These are phyloP conservation scores for Orbilia blumenaviensis DNA, from an alignment of 2,329 filamentous ascomycete genomes.

Conservation along the genomic window DNA sequence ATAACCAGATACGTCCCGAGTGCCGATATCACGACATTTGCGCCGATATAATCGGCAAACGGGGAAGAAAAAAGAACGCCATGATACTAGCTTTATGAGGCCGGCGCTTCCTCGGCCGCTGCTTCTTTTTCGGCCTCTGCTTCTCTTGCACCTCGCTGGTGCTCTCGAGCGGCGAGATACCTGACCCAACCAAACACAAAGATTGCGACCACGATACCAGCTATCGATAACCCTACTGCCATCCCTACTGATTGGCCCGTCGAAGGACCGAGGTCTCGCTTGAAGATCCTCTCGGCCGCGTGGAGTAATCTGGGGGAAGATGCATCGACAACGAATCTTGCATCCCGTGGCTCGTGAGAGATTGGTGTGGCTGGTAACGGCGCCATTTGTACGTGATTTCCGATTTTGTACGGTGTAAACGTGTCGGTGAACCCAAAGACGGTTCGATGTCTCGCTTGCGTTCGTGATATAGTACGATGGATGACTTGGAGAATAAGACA, in stretches of 20 bases:
- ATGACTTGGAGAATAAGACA: not conserved
- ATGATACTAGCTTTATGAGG: not conserved
- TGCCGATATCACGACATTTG: not conserved
- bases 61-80: not conserved
- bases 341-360: slow-evolving; percentile 23
- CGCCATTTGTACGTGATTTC: slow-evolving; percentile 37
- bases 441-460: slow-evolving; percentile 10
- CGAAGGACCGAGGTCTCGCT: slow-evolving; percentile 45
- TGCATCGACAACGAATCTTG: not conserved
- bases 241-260: slow-evolving; percentile 40
- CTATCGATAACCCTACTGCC: slow-evolving; percentile 43
- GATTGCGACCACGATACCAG: slow-evolving; percentile 50
- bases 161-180: slow-evolving; percentile 39
- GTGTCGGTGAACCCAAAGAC: not conserved
- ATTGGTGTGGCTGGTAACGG: slow-evolving; percentile 31
- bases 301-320: slow-evolving; percentile 1
- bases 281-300: slow-evolving; percentile 11
- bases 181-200: slow-evolving; percentile 51
- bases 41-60: not conserved
- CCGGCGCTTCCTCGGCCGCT: slow-evolving; percentile 30
- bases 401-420: slow-evolving; percentile 1
- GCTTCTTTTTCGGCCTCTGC: slow-evolving; percentile 38
- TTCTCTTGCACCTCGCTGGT: slow-evolving; percentile 16
- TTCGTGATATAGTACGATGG: slow-evolving; percentile 4
- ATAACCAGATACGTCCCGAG: not conserved